Evolutionary conservation across 2,329 filamentous ascomycete genomes (phyloP).

Genomic region (Chaetoscypha palmicola): DNA sequence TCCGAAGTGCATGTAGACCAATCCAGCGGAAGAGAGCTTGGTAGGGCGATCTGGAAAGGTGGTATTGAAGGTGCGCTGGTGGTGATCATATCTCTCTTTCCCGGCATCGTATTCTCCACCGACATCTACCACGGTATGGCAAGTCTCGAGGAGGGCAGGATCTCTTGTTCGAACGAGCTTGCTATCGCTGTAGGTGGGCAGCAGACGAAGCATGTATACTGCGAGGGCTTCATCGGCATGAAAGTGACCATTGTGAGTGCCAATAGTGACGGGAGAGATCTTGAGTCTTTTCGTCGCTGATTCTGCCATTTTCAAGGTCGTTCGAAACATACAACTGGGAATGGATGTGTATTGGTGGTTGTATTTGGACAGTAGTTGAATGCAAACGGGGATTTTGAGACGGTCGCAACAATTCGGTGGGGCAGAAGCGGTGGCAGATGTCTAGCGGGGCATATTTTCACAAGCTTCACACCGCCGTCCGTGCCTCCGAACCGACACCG

Average conservation of each 20-base stretch:
- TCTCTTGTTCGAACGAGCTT: constrained; percentile 82
- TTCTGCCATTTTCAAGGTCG: constrained; percentile 56
- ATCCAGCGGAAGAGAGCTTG: constrained; percentile 86
- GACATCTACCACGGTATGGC: constrained; percentile 97
- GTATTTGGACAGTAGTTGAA: neutral
- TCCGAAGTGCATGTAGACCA: constrained; percentile 96
- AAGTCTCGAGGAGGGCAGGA: constrained; percentile 65
- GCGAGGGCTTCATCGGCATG: constrained; percentile 97
- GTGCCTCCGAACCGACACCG: too few relatives aligned
- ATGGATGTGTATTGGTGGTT: constrained; percentile 7
- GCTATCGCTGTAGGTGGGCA: constrained; percentile 71
- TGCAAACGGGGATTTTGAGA: neutral
- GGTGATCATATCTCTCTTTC: constrained; percentile 84
- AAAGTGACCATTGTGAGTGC: constrained; percentile 97
- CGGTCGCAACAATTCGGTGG: neutral
- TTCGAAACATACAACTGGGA: constrained; percentile 37
- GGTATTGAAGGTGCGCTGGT: constrained; percentile 83
- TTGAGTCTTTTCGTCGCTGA: constrained; percentile 77
- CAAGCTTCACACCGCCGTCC: neutral
- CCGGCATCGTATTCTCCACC: constrained; percentile 82
- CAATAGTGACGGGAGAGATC: constrained; percentile 54
- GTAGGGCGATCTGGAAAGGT: constrained; percentile 79
- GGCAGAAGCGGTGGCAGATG: too few relatives aligned
- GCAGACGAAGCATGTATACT: constrained; percentile 86
- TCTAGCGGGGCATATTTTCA: too few relatives aligned